phyloP scores from a whole-genome alignment of 2,329 filamentous ascomycete genomes.

The Fusarium nelsonii region DNA sequence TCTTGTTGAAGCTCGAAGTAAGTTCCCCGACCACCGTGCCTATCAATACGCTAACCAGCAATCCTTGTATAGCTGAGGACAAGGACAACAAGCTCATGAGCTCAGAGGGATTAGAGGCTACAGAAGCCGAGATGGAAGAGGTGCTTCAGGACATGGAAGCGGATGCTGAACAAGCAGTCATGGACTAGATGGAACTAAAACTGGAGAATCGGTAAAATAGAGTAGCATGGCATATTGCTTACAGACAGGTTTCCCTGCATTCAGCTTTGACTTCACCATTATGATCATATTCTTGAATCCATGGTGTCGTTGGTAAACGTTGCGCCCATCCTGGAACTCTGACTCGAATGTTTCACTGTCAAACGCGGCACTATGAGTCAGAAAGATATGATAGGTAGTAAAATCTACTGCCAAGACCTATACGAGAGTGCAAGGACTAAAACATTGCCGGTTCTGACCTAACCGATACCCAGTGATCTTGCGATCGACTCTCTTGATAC shows the following conservation, averaged over 20 bases:
- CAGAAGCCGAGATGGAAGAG: conserved; percentile 70
- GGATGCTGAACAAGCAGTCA: conserved; percentile 48
- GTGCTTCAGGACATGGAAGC: conserved; percentile 60
- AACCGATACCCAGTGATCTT: neutral
- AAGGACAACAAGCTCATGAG: conserved; percentile 77
- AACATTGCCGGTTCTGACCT: neutral
- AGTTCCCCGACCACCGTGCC: conserved; percentile 51
- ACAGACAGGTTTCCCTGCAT: conserved; percentile 4
- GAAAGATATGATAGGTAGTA: conserved; percentile 14
- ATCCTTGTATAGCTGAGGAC: conserved; percentile 66
- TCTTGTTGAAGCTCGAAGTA: conserved; percentile 82
- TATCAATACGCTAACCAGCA: conserved; percentile 22
- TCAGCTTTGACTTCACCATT: neutral
- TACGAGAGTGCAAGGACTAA: neutral
- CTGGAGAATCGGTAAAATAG: conserved; percentile 18
- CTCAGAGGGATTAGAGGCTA: conserved; percentile 74
- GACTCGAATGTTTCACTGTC: neutral
- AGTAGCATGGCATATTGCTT: conserved; percentile 1
- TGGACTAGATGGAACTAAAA: conserved; percentile 37
- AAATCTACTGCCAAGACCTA: neutral
- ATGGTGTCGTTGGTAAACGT: neutral
- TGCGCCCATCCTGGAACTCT: neutral
- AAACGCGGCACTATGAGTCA: conserved; percentile 8
- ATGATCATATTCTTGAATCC: conserved; percentile 1
- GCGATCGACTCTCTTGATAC: neutral